A percentile compares a stretch with the other conserved stretches of the same genome.
These are phyloP conservation scores for Leccinum pellstonianum DNA, from an alignment of 768 basidiomycete genomes.

Conservation along the genomic window DNA sequence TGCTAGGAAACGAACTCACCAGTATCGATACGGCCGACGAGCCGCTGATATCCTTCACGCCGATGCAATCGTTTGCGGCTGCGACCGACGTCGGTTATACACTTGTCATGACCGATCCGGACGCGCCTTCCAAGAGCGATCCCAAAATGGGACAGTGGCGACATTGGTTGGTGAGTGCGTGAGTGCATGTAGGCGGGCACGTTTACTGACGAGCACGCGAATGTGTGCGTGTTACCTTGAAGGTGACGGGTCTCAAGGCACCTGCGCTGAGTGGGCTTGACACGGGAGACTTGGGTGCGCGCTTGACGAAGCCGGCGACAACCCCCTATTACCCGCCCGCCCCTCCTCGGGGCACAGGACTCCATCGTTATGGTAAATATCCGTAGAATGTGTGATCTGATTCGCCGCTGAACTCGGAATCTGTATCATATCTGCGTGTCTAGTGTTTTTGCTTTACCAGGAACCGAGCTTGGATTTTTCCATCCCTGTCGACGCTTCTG, in stretches of 20 bases:
- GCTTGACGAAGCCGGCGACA: constrained; percentile 44
- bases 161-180: constrained; percentile 51
- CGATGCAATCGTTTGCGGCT: constrained; percentile 37
- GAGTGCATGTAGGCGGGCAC: not conserved
- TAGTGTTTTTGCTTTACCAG: constrained; percentile 59
- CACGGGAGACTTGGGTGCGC: constrained; percentile 34
- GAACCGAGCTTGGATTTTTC: constrained; percentile 46
- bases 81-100: constrained; percentile 43
- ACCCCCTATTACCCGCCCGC: constrained; percentile 60
- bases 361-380: constrained; percentile 56
- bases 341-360: constrained; percentile 51
- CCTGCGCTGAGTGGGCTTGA: constrained; percentile 32
- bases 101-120: constrained; percentile 57
- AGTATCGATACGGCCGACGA: constrained; percentile 45
- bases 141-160: constrained; percentile 53
- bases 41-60: constrained; percentile 47
- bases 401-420: not conserved
- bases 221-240: not conserved
- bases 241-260: constrained; percentile 42
- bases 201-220: not conserved
- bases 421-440: not conserved
- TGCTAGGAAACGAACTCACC: constrained; percentile 39
- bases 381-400: not conserved
- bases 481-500: constrained; percentile 45
- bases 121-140: constrained; percentile 50